Evolutionary conservation across 257 asterid genomes (phyloP), one percentile per base, ranked within the genome.

Genomic region (Petrea volubilis): DNA sequence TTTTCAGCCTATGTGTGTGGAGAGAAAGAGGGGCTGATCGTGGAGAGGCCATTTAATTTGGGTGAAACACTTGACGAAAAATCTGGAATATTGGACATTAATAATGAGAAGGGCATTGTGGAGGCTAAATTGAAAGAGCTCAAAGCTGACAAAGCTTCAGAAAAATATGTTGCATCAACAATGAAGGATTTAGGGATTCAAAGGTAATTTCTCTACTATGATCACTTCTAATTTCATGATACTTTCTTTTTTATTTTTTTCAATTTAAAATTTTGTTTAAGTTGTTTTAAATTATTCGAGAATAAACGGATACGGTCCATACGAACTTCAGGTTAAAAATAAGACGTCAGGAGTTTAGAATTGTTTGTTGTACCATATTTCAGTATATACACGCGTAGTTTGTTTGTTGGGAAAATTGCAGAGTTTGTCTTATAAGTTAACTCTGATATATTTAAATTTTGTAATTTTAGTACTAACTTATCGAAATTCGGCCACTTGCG

Each of bases 1-100:
- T 44, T 58, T 49, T 20, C 57, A 83, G 88, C 88, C 14, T 85
- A 82, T 40, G 82, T 79, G 27, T 73, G 82, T 63, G 86, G 86
- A 53, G 89, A 84, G 68, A 76, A 64, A 33, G 86, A 78, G 56
- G 89, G 89, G 10, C 2, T 84, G 1, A 20, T 81, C 23, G 18
- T 43, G 5, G 88, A 84, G 79, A 72, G 64, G 38, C 74, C 81
- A 7, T 58, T 75, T 7, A 76, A 76, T 13, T 0, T 78, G 68
- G 84, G 84, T 1, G 83, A 66, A 3, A 24, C 81, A 1, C 79
- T 82, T 2, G 80, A 83, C n/a, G 83, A 79, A 34, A 55, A 64
- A 44, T 15, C 17, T 49, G 82, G 80, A 17, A n/a, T n/a, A n/a
- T 60, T 84, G 60, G 71, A 84, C 51, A 74, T 81, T 57, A 29